Base-by-base conservation (phyloP, 1,284 basidiomycete species). In the Ustilago hordei region DNA sequence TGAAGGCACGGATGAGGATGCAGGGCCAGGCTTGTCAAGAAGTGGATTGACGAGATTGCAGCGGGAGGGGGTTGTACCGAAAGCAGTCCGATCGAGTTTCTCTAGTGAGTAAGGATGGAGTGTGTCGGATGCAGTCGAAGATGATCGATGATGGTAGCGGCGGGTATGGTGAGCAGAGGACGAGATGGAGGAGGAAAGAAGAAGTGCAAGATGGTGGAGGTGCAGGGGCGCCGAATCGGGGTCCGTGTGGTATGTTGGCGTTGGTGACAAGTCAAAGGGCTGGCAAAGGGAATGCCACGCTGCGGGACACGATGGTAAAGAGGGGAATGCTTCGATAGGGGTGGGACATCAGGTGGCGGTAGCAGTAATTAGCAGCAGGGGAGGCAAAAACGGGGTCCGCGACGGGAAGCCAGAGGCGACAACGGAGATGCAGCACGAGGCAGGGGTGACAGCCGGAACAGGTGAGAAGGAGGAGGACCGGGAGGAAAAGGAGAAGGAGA, bases 1-100 rank as follows among this genome's bases (percentile, higher is more conserved):
- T 61, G 59, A 61, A 61, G 52, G 39, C 38, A 54, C 39, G 59
- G 55, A 12, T 43, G 54, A 36, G 41, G 59, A 34, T 61, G 59
- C 38, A 61, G 39, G 57, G 13, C 23, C 28, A 32, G 54, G 39
- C 59, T 60, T 52, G 58, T 60, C 36, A 35, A 52, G 35, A 31
- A 41, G n/a, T 36, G 36, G 35, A 34, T n/a, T 52, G 35, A 53
- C 35, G 19, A 28, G 12, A 13, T 3, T 15, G n/a, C 8, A 3
- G 17, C 13, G 8, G 28, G 13, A 45, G 41, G 15, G 19, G 55
- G 55, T 31, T 23, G 11, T 54, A 32, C 32, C 11, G 12, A 28
- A 8, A 50, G 48, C 23, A 13, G 15, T 19, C 0, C 9, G 28
- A 13, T 50, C 28, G 15, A 32, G 48, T 32, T 31, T 23, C 48